Conservation (phyloP, 495 filamentous ascomycete genomes). For the Pseudomonodictys pantanalensis region DNA sequence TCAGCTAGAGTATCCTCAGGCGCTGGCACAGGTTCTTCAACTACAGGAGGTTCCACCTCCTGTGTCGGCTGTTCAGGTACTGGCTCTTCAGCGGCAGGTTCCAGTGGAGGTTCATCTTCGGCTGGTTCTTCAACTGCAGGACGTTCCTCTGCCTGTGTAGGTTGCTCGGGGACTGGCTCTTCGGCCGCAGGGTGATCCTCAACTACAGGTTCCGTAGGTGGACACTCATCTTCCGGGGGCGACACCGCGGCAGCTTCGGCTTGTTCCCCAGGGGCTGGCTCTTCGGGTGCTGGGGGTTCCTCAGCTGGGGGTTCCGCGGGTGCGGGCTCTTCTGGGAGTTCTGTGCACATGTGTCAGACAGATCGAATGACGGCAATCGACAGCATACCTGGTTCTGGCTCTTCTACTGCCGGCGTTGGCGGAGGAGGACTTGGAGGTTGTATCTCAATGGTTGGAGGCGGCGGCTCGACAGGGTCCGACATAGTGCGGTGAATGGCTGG, state of each 20-base stretch:
- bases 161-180: background rate
- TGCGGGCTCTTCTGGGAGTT: background rate
- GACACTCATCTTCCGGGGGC: no score
- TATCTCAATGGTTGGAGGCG: background rate
- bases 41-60: background rate
- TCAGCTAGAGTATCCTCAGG: background rate
- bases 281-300: no score
- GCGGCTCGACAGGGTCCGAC: background rate
- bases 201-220: no score
- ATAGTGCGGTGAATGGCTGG: background rate
- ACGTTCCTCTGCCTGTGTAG: background rate
- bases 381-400: constrained; percentile 4
- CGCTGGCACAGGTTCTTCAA: background rate
- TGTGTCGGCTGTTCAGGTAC: background rate
- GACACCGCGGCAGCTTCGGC: no score
- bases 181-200: background rate
- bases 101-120: background rate
- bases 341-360: background rate
- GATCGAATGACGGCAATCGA: background rate
- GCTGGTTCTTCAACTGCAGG: background rate
- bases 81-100: background rate
- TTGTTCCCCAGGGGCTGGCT: no score
- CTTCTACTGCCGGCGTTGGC: constrained; percentile 16
- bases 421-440: constrained; percentile 16
- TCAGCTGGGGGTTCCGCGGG: background rate